Evolutionary conservation across 1,284 basidiomycete species (phyloP).

Genomic region (Schizophyllum amplum): DNA sequence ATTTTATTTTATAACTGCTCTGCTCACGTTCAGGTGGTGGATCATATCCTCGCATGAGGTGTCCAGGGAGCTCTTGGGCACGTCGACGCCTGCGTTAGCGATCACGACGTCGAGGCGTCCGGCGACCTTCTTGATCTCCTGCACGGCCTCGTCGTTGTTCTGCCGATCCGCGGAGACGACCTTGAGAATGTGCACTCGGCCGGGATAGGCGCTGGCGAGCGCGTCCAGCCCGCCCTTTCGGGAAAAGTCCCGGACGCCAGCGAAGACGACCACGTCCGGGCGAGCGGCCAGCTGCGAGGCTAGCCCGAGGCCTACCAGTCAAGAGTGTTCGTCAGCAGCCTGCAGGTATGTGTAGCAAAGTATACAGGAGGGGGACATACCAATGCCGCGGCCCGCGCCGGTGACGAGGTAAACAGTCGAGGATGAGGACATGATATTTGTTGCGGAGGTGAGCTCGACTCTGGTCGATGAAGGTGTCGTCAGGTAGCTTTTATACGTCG

Average conservation of each 20-base stretch:
- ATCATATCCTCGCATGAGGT: not conserved
- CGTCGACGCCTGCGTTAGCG: conserved; percentile 1
- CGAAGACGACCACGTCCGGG: conserved; percentile 3
- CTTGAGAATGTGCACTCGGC: conserved; percentile 2
- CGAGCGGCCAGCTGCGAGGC: not conserved
- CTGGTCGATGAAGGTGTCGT: too few species aligned
- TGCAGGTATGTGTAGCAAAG: too few species aligned
- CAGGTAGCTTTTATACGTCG: too few species aligned
- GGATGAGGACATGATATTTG: too few species aligned
- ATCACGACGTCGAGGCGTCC: conserved; percentile 1
- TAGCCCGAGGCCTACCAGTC: not conserved
- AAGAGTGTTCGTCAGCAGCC: not conserved
- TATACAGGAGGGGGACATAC: too few species aligned
- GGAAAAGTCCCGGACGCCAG: not conserved
- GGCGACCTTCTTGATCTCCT: not conserved
- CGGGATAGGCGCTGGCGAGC: not conserved
- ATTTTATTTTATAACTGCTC: too few species aligned
- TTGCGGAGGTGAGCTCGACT: too few species aligned
- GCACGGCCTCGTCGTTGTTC: conserved; percentile 2
- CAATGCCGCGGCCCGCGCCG: conserved; percentile 3
- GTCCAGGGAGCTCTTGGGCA: not conserved
- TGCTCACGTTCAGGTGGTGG: not conserved
- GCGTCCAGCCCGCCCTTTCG: not conserved
- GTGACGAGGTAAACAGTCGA: conserved; percentile 7
- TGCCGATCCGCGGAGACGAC: conserved; percentile 1